Conservation (phyloP, 2,329 filamentous ascomycete species). For the Pseudogymnoascus verrucosus region DNA sequence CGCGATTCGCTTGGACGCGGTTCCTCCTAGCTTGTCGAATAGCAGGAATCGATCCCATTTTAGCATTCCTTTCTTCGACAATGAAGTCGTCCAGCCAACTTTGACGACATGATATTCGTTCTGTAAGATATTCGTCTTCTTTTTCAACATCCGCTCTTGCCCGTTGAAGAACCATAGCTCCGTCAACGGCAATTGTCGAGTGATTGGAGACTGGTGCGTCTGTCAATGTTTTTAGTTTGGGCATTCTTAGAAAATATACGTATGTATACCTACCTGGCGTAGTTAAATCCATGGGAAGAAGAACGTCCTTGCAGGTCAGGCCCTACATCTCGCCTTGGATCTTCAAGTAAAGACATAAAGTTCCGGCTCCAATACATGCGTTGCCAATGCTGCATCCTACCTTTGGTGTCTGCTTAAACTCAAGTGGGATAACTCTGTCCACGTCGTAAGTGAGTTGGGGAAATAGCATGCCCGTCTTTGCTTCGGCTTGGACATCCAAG, state of each 20-base stretch:
- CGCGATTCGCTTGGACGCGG: neutral
- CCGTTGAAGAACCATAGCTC: neutral
- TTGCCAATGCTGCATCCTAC: neutral
- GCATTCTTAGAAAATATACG: neutral
- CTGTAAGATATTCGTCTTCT: neutral
- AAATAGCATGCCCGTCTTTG: neutral
- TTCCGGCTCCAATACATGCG: neutral
- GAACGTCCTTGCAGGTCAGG: neutral
- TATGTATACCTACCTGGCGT: neutral
- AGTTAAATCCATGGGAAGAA: neutral
- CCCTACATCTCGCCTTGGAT: neutral
- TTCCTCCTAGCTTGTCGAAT: neutral
- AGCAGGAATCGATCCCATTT: neutral
- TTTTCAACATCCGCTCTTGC: neutral
- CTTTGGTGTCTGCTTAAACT: neutral
- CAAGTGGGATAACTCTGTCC: neutral
- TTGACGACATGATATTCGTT: neutral
- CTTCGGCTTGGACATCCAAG: constrained; percentile 6
- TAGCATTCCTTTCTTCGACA: neutral
- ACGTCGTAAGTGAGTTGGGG: neutral
- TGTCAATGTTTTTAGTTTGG: neutral
- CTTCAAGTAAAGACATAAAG: neutral
- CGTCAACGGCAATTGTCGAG: neutral
- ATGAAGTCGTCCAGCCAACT: neutral
- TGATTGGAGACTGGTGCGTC: neutral